phyloP scores from a whole-genome alignment of 2,329 filamentous ascomycete species.

The Neofusicoccum cordaticola region DNA sequence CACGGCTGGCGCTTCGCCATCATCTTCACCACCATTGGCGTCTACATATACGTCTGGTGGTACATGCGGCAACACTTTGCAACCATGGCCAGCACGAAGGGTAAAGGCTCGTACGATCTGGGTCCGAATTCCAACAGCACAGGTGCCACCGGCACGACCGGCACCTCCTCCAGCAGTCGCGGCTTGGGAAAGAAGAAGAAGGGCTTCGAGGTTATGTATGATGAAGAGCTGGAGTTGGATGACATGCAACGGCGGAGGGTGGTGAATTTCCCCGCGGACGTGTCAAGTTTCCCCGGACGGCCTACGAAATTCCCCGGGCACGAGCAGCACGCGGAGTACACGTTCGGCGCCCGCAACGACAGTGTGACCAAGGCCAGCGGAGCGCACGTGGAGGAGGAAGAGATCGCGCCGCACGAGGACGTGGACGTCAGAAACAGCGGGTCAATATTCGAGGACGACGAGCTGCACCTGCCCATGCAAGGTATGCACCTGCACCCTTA shows the following conservation, averaged over 20 bases:
- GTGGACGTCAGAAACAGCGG: neutral
- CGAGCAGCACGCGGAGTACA: neutral
- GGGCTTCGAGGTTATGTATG: neutral
- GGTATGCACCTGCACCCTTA: neutral
- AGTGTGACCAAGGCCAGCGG: neutral
- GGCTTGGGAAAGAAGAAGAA: neutral
- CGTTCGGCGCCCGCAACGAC: neutral
- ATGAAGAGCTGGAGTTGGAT: neutral
- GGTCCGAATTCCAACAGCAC: neutral
- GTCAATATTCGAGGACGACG: neutral
- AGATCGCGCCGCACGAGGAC: neutral
- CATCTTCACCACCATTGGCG: conserved; percentile 39
- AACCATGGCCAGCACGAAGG: neutral
- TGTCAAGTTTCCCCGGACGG: neutral
- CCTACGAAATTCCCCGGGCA: neutral
- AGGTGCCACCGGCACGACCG: neutral
- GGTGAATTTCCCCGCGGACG: neutral
- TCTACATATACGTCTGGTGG: conserved; percentile 45
- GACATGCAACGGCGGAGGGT: neutral
- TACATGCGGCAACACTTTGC: conserved; percentile 25
- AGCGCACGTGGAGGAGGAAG: neutral
- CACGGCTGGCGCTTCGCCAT: conserved; percentile 49
- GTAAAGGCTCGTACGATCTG: neutral
- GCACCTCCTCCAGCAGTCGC: neutral
- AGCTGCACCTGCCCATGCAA: neutral